phyloP scores from a whole-genome alignment of 345 rosid genomes.

The Gossypium thurberi region DNA sequence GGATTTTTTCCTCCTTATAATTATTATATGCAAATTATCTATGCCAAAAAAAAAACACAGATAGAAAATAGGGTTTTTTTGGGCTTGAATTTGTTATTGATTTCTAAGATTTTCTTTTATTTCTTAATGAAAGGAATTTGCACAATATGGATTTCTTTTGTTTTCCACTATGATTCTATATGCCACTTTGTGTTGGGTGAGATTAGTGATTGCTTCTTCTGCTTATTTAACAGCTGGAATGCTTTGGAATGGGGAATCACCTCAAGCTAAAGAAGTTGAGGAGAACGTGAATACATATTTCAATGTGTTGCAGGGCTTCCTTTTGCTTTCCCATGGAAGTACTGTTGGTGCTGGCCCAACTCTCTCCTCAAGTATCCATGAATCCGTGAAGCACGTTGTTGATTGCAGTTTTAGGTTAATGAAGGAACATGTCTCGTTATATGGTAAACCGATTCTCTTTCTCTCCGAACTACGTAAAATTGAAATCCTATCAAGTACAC shows the following conservation, averaged over 20 bases:
- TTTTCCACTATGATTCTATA: not conserved
- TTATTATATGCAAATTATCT: not conserved
- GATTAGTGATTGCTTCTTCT: slow-evolving; percentile 6
- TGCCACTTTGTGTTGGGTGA: not conserved
- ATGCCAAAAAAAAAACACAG: not conserved
- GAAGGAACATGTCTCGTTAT: slow-evolving; percentile 60
- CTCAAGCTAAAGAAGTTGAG: slow-evolving; percentile 57
- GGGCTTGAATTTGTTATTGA: not conserved
- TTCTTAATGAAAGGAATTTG: not conserved
- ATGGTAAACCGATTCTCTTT: slow-evolving; percentile 29
- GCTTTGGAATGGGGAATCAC: slow-evolving; percentile 76
- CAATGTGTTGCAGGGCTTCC: slow-evolving; percentile 74
- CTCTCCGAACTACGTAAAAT: not conserved
- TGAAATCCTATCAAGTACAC: not conserved
- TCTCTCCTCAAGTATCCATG: slow-evolving; percentile 55
- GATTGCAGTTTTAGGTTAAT: slow-evolving; percentile 79
- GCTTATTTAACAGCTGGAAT: slow-evolving; percentile 59
- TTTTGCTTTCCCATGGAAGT: slow-evolving; percentile 73
- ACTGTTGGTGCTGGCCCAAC: slow-evolving; percentile 80
- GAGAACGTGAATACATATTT: slow-evolving; percentile 65
- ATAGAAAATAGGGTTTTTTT: not conserved
- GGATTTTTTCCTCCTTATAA: not conserved
- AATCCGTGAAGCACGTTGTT: slow-evolving; percentile 61
- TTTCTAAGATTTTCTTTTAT: not conserved
- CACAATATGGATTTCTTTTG: not conserved